phyloP scores from a whole-genome alignment of 208 protist genomes.

The Leishmania lainsoni region DNA sequence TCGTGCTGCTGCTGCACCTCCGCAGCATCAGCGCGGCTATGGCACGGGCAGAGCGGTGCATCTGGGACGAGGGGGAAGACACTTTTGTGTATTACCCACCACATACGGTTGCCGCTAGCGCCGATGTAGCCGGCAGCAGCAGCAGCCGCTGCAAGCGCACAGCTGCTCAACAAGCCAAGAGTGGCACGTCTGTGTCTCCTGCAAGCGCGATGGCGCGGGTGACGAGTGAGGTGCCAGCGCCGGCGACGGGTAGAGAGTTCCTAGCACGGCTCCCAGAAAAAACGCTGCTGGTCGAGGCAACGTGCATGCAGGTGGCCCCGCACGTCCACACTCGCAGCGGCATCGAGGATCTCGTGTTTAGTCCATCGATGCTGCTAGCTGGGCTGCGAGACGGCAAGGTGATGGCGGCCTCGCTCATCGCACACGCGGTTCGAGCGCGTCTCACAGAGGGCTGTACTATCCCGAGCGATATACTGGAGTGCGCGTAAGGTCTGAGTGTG shows the following conservation, averaged over 20 bases:
- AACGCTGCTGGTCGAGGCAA: slow-evolving; percentile 41
- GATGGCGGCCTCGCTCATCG: slow-evolving; percentile 67
- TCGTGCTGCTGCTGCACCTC: slow-evolving; percentile 59
- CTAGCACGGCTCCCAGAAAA: slow-evolving; percentile 15
- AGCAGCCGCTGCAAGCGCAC: slow-evolving; percentile 1
- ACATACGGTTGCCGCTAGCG: not conserved
- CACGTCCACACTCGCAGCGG: slow-evolving; percentile 29
- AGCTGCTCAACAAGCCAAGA: not conserved
- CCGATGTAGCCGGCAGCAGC: not conserved
- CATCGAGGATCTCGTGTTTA: slow-evolving; percentile 69
- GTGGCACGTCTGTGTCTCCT: not conserved
- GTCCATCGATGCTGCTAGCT: slow-evolving; percentile 83
- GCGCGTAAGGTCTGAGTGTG: not conserved
- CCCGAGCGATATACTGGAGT: slow-evolving; percentile 16
- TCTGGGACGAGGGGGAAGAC: slow-evolving; percentile 37
- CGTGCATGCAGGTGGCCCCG: slow-evolving; percentile 49
- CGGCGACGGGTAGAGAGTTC: slow-evolving; percentile 18
- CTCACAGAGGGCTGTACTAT: slow-evolving; percentile 27
- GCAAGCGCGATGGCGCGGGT: slow-evolving; percentile 5
- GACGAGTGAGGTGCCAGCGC: slow-evolving; percentile 10
- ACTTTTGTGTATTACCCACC: slow-evolving; percentile 39
- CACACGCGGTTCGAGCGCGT: slow-evolving; percentile 37
- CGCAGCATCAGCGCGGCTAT: slow-evolving; percentile 31
- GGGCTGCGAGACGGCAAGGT: slow-evolving; percentile 78
- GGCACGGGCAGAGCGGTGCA: slow-evolving; percentile 16